Percentiles rank a stretch among this genome's conserved stretches.
These are phyloP conservation scores for Hypomyces perniciosus DNA, from an alignment of 2,329 filamentous ascomycete species.

Conservation along the genomic window DNA sequence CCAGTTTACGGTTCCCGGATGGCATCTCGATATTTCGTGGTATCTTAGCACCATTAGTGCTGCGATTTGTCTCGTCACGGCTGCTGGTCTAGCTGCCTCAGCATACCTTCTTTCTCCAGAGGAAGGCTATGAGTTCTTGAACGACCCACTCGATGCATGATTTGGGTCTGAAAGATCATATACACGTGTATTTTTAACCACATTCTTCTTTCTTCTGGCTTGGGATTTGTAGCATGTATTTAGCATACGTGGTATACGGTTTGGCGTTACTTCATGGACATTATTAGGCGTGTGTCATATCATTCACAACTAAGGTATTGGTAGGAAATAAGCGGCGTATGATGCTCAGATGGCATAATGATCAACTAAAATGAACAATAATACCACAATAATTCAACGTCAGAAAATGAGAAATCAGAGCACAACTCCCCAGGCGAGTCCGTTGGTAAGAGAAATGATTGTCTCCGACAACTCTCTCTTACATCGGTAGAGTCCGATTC, in stretches of 20 bases:
- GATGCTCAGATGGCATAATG: no score
- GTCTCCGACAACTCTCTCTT: not conserved
- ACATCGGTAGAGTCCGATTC: slow-evolving; percentile 6
- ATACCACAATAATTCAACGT: no score
- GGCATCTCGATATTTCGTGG: slow-evolving; percentile 75
- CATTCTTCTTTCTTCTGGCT: not conserved
- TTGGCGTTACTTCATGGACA: not conserved
- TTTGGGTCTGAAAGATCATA: not conserved
- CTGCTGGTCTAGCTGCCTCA: slow-evolving; percentile 56
- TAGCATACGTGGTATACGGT: not conserved
- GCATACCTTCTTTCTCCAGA: slow-evolving; percentile 69
- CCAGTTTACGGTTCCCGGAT: slow-evolving; percentile 73
- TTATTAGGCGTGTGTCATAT: no score
- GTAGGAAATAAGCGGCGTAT: no score
- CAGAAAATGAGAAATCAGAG: no score
- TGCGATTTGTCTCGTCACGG: slow-evolving; percentile 45
- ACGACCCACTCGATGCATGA: slow-evolving; percentile 48
- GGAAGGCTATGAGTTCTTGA: slow-evolving; percentile 73
- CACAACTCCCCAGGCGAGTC: no score
- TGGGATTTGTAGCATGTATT: no score
- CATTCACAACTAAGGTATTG: no score
- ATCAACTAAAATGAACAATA: no score
- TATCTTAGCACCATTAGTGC: slow-evolving; percentile 59
- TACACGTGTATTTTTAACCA: not conserved
- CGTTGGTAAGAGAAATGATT: not conserved